phyloP scores from a whole-genome alignment of 2,329 filamentous ascomycete genomes.

The Clarireedia paspali region DNA sequence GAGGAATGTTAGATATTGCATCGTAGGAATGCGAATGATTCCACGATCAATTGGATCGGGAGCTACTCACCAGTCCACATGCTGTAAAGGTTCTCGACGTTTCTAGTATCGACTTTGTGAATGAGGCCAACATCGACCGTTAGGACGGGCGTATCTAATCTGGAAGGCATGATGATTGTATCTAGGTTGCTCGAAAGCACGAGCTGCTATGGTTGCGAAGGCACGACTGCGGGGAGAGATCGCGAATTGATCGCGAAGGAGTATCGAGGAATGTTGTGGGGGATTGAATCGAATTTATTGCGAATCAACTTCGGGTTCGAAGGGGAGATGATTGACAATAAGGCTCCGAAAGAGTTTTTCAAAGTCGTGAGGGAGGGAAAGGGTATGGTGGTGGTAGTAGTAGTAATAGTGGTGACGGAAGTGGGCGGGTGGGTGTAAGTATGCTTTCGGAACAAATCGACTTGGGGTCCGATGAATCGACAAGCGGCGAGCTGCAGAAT shows the following conservation, averaged over 20 bases:
- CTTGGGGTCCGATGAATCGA: neutral
- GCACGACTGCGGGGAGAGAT: conserved; percentile 23
- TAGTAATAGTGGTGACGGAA: neutral
- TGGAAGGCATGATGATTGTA: conserved; percentile 61
- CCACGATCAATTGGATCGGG: neutral
- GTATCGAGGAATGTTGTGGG: conserved; percentile 2
- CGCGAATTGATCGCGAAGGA: conserved; percentile 25
- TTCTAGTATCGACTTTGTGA: conserved; percentile 88
- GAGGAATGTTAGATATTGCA: conserved; percentile 2
- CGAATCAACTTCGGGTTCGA: neutral
- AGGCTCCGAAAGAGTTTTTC: neutral
- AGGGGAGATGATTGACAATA: neutral
- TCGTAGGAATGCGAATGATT: conserved; percentile 4
- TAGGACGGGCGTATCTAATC: conserved; percentile 76
- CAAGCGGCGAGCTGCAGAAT: neutral
- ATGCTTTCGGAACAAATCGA: conserved; percentile 4
- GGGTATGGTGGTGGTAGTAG: neutral
- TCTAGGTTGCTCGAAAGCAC: conserved; percentile 24
- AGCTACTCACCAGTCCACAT: conserved; percentile 82
- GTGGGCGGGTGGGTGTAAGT: neutral
- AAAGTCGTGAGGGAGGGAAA: neutral
- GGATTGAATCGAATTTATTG: neutral
- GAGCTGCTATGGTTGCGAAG: conserved; percentile 22
- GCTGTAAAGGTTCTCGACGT: conserved; percentile 87
- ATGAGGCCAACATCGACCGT: conserved; percentile 88